These are phyloP conservation scores for Calonectria montana DNA, from an alignment of 2,329 filamentous ascomycete species.

Conservation along the genomic window DNA sequence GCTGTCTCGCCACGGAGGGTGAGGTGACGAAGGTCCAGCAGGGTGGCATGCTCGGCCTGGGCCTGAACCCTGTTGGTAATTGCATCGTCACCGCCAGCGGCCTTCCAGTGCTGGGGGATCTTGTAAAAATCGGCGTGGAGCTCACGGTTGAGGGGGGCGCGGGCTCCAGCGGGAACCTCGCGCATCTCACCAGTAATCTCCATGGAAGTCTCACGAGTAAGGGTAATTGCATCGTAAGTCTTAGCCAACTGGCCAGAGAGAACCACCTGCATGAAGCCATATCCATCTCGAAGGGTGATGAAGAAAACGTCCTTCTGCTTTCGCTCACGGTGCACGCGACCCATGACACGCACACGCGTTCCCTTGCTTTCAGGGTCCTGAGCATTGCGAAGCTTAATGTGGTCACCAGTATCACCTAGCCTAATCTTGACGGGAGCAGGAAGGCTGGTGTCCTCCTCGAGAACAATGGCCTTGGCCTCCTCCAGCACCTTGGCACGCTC, in stretches of 20 bases:
- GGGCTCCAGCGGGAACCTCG: constrained; percentile 81
- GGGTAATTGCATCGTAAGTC: constrained; percentile 89
- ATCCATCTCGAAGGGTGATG: constrained; percentile 84
- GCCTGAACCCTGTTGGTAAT: constrained; percentile 81
- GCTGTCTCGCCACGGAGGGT: constrained; percentile 86
- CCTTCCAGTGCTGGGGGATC: constrained; percentile 73
- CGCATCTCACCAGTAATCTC: constrained; percentile 86
- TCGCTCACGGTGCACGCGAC: constrained; percentile 84
- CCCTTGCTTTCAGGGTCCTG: constrained; percentile 45
- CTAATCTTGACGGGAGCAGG: constrained; percentile 81
- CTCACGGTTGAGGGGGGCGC: constrained; percentile 86
- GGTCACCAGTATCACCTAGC: constrained; percentile 63
- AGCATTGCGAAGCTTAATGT: constrained; percentile 45
- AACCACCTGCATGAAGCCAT: constrained; percentile 74
- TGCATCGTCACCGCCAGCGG: constrained; percentile 88
- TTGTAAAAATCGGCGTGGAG: constrained; percentile 91
- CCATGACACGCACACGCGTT: constrained; percentile 78
- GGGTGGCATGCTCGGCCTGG: constrained; percentile 65
- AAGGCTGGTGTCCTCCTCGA: constrained; percentile 74
- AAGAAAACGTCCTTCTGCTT: constrained; percentile 88
- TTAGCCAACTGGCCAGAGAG: constrained; percentile 78
- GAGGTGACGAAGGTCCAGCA: constrained; percentile 86
- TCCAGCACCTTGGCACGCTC: constrained; percentile 37
- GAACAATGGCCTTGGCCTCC: constrained; percentile 44
- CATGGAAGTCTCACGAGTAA: constrained; percentile 89